Evolutionary conservation across 306 rosid species (phyloP), one percentile per base, ranked within the genome.

Genomic region (Oxytropis ochrocephala): DNA sequence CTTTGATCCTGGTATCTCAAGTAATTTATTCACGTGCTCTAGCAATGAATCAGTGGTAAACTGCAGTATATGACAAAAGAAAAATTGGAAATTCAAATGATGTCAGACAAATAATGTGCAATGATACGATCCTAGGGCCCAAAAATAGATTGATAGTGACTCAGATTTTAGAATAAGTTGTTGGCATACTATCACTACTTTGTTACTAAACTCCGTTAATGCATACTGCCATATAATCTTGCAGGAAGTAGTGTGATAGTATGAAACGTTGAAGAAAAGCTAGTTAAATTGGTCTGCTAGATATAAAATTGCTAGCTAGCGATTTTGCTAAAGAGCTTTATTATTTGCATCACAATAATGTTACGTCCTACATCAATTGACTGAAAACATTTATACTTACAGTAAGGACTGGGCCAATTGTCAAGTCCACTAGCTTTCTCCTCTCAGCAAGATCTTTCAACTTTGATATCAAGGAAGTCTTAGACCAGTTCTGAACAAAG

Each of bases 371-470:
- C 21, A 19, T 42, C 33, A 44, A 52, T 30, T 2, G 8, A 59
- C 19, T 11, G 36, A 70, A 36, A 27, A 38, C 43, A 38, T 39
- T 35, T 27, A 32, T 44, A 76, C 86, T 68, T 78, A 92, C 96
- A 5, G 95, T 92, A 36, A 92, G 88, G 64, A 92, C 98, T 18
- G 98, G 98, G 50, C 98, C 96, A 49, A 89, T 7, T 11, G 98
- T 89, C 79, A 92, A 81, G 80, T 93, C 97, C 38, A 70, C 88
- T 52, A 90, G 72, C 55, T 88, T 90, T 86, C 97, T 90, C 82
- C 97, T 85, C 78, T 75, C 88, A 12, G 95, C 95, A 76, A 92
- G 92, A 77, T 81, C 75, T 81, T 79, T 88, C 71, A 92, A 43
- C 81, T 89, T 92, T 16, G 96, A 86, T 71, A 92, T 38, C 59